Evolutionary conservation across 345 rosid genomes (phyloP), one percentile per base, ranked within the genome.

Genomic region (Geranium brycei): DNA sequence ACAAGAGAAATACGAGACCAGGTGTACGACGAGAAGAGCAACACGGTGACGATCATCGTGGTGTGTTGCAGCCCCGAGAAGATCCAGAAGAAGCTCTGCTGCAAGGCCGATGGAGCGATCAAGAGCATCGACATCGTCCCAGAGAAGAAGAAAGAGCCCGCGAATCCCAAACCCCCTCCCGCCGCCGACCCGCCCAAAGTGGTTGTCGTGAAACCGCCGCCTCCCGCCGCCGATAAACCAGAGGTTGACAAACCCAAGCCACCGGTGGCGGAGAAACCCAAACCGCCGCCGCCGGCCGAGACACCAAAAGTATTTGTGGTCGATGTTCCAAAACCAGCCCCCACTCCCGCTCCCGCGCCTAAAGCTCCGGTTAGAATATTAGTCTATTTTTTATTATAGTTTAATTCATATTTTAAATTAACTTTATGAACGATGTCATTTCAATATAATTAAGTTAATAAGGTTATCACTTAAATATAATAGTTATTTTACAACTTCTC

Each of bases 1-100:
- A 75, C 85, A 73, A 79, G 71, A 92, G 93, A 87, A 83, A 78
- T 87, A 59, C 77, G 84, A 71, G 82, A 75, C 77, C 89, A 83
- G 75, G 3, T 72, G 4, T 89, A 75, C 51, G 84, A 92, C 64
- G 91, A 83, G 68, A 89, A 92, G 79, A 40, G 73, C 3, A 83
- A 87, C 73, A 77, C 65, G 3, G 96, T 87, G 70, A 70, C 61
- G 53, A 79, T 92, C 75, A 92, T 77, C 5, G 95, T 92, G 28
- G 85, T 80, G 15, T 87, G 95, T 64, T 87, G 96, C 71, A 77
- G 78, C 61, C 98, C 96, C 3, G 96, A 91, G 59, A 84, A 69
- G 73, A 77, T 87, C 15, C 79, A 74, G 74, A 76, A 78, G 67
- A 84, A 84, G 68, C 68, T 88, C 14, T 74, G 80, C 57, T 68